Evolutionary conservation across 805 yeast species (phyloP).

Genomic region (Schizosaccharomyces japonicus): DNA sequence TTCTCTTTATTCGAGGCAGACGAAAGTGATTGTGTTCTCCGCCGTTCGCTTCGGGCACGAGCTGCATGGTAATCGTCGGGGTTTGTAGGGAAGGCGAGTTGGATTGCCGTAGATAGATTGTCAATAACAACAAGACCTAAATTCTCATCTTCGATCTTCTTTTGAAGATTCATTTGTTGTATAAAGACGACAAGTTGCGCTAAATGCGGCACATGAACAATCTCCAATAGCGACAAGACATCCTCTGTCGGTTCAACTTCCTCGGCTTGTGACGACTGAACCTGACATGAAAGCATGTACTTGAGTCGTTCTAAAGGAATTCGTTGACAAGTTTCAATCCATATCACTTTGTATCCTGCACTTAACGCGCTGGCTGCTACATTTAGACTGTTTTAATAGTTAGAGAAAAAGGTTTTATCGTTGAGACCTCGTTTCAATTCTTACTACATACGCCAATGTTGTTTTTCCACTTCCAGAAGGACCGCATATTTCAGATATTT

Average conservation of each 20-base stretch:
- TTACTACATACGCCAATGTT: no score
- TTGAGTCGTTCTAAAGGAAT: neutral
- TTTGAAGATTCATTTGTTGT: neutral
- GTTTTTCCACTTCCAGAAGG: neutral
- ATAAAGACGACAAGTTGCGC: neutral
- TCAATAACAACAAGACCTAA: neutral
- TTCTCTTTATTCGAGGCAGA: neutral
- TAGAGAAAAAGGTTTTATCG: no score
- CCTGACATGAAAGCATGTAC: neutral
- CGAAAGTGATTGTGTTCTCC: neutral
- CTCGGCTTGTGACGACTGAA: neutral
- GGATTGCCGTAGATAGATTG: neutral
- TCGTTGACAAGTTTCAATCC: slow-evolving; percentile 1
- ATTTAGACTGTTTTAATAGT: no score
- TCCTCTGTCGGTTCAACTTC: neutral
- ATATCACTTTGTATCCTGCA: neutral
- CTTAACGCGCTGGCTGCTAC: neutral
- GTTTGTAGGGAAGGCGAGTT: neutral
- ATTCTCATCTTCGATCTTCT: neutral
- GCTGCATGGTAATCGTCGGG: neutral
- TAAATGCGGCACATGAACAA: neutral
- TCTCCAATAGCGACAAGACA: neutral
- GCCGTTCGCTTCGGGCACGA: neutral
- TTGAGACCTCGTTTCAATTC: no score
- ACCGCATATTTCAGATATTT: neutral